These are phyloP conservation scores for Annulohypoxylon nitens DNA, from an alignment of 495 filamentous ascomycete genomes.

Conservation along the genomic window DNA sequence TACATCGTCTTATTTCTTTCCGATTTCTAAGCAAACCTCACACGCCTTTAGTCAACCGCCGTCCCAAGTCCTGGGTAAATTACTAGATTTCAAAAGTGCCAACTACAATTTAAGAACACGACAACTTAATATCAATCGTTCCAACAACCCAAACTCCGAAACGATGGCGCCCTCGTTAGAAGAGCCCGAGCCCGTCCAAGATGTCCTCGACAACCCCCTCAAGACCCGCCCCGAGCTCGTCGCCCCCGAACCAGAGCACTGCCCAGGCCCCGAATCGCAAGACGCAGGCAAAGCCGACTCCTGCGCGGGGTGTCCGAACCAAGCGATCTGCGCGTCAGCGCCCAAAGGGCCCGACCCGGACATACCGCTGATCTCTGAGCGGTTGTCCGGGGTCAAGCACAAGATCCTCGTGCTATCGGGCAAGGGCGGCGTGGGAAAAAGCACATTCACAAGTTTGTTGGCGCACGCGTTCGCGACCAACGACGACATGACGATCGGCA, in stretches of 20 bases:
- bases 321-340: conserved; percentile 91
- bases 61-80: not conserved
- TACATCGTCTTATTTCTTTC: conserved; percentile 24
- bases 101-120: not conserved
- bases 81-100: not conserved
- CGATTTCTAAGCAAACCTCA: conserved; percentile 51
- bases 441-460: conserved; percentile 88
- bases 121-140: not conserved
- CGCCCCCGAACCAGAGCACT: conserved; percentile 96
- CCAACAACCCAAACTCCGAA: not conserved
- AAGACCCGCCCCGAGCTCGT: conserved; percentile 82
- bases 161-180: conserved; percentile 79
- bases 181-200: conserved; percentile 71
- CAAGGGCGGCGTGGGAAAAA: conserved; percentile 97
- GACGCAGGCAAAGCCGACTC: conserved; percentile 87
- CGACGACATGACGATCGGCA: conserved; percentile 78
- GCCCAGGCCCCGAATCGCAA: conserved; percentile 91
- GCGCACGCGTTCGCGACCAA: conserved; percentile 88
- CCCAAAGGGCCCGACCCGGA: conserved; percentile 98
- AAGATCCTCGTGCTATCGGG: conserved; percentile 93
- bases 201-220: conserved; percentile 75
- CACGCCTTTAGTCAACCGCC: not conserved
- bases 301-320: conserved; percentile 95
- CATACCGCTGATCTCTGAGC: conserved; percentile 85
- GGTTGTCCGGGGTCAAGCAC: conserved; percentile 83